Evolutionary conservation across 2,329 filamentous ascomycete species (phyloP), one percentile per base, ranked within the genome.

Genomic region (Colletotrichum karsti): DNA sequence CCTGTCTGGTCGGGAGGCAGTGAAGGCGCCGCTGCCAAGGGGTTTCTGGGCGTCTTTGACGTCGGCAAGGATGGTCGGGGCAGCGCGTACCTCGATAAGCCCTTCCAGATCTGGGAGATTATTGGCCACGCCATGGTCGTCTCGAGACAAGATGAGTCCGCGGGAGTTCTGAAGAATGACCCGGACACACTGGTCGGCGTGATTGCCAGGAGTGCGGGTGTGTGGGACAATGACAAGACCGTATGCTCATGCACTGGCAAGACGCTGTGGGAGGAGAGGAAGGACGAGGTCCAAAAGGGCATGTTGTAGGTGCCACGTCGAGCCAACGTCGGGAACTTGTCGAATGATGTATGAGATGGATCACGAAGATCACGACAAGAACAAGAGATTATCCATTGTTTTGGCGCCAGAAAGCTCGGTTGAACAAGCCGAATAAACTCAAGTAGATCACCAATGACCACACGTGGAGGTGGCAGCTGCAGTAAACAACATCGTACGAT

Each of bases 201-300:
- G 57, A 93, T 99, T 81, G 96, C 96, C 54, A 87, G 96, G 77
- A 98, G 95, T 79, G 95, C 96, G 15, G 96, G 96, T n/a, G 92
- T 97, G 69, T 99, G 96, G 96, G 95, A 98, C 79, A 97, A 99
- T 75, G 94, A 98, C 78, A 99, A 98, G 87, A 97, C 93, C 50
- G 95, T 99, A 6, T 99, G 96, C 79, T 97, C 94, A 53, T 99
- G 96, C 81, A 97, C 94, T 39, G 96, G 96, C 4, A 98, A 98
- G 89, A 98, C 95, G 63, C 89, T 99, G 10, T 99, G 96, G 96
- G 93, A 99, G 81, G 96, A 99, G 85, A 90, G 96, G 73, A 91
- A 91, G 81, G 95, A 98, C 75, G 93, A 97, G 82, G 90, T 95
- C 44, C 86, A 88, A 72, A 95, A 93, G 82, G 96, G 96, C 3